phyloP scores from a whole-genome alignment of 1,139 yeast genomes.

The Arxiozyma heterogenica region DNA sequence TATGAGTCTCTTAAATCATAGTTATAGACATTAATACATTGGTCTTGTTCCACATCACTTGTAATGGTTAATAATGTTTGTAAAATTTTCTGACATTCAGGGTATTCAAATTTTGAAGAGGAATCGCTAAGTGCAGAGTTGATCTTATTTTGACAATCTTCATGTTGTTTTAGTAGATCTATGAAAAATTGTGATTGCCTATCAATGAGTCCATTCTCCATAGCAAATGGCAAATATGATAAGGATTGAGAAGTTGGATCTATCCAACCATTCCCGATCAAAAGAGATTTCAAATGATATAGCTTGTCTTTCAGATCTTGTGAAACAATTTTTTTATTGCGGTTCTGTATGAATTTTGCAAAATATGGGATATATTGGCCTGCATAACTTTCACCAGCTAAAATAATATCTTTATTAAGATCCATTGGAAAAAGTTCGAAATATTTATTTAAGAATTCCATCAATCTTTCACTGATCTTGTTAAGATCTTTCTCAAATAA shows the following conservation, averaged over 20 bases:
- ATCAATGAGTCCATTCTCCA: constrained; percentile 49
- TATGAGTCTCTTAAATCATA: constrained; percentile 57
- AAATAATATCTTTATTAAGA: constrained; percentile 48
- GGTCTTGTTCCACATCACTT: constrained; percentile 24
- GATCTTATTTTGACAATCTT: constrained; percentile 50
- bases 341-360: constrained; percentile 50
- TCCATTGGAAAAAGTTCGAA: constrained; percentile 71
- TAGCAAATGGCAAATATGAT: constrained; percentile 67
- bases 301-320: constrained; percentile 16
- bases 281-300: constrained; percentile 48
- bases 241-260: constrained; percentile 80
- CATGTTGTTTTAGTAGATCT: constrained; percentile 42
- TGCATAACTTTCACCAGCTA: constrained; percentile 95
- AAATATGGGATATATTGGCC: constrained; percentile 94
- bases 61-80: constrained; percentile 23
- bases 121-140: constrained; percentile 20
- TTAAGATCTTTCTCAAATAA: constrained; percentile 49
- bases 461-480: constrained; percentile 51
- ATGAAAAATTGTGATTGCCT: constrained; percentile 35
- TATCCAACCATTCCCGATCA: constrained; percentile 96
- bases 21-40: constrained; percentile 78
- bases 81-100: constrained; percentile 39
- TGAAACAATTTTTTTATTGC: constrained; percentile 31
- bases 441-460: constrained; percentile 58
- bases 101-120: constrained; percentile 31